Base-by-base conservation (phyloP, 805 yeast species). In the Lipomyces yamadae region DNA sequence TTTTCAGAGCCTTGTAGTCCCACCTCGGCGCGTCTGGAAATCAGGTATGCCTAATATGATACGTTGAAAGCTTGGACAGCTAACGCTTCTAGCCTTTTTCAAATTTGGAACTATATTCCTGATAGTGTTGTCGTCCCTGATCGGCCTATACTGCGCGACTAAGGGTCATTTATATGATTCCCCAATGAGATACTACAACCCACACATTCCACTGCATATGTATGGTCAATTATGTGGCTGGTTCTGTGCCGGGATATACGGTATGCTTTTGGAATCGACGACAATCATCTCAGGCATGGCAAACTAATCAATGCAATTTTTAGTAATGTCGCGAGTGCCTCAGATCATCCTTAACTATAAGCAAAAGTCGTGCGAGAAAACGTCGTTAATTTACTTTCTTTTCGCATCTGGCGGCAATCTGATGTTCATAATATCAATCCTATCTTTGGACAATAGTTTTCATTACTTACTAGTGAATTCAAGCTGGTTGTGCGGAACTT, bases 381-480 rank as follows among this genome's bases (percentile, higher is more conserved):
- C 94, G 59, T 91, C 97, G 10, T 91, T 95, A 75, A 83, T 94
- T 82, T 94, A 95, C 78, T 94, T 94, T 79, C 80, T 95, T 30
- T 94, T 95, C 82, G 98, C 99, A 29, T 92, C 97, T 77, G 80
- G 94, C 64, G 99, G 99, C 58, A 95, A 94, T 76, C 81, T 91
- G 74, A 91, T 97, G 0, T 95, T 92, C 73, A 97, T 95, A 53
- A 84, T 91, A 13, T 89, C 96, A 10, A 94, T 94, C 62, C 80
- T 94, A 60, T 85, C 90, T 56, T 76, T 77, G 4, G 91, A 92
- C 70, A 81, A 88, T 58, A 88, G 91, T 62, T 81, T 82, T 74
- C 82, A 86, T 68, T 94, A 92, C 72, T 75, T 94, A 39, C 75
- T 90, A 70, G 88, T 95, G 60, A 96, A 95, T 77, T 86, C 94